These are phyloP conservation scores for Kuraishia cidri DNA, from an alignment of 805 yeast species.

Conservation along the genomic window DNA sequence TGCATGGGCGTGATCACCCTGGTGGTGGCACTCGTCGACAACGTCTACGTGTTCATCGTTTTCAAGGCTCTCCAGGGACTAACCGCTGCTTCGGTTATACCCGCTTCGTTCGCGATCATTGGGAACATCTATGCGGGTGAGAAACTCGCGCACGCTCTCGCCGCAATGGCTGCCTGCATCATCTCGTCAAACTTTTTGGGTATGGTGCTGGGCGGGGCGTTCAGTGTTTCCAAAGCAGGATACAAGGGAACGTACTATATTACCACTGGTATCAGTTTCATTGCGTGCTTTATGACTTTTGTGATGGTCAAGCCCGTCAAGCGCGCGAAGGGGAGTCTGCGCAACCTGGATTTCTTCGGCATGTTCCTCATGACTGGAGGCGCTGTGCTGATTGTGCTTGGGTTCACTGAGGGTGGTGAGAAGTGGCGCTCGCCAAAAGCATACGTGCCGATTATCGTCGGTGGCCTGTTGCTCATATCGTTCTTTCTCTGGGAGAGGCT, in stretches of 20 bases:
- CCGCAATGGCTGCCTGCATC: conserved; percentile 15
- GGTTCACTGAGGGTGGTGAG: conserved; percentile 35
- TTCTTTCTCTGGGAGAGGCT: conserved; percentile 22
- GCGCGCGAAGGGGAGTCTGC: conserved; percentile 10
- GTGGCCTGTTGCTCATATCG: conserved; percentile 18
- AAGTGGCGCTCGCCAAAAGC: conserved; percentile 30
- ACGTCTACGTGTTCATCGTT: conserved; percentile 25
- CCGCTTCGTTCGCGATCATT: conserved; percentile 23
- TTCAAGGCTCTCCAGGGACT: conserved; percentile 37
- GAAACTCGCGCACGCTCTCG: conserved; percentile 16
- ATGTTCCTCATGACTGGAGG: conserved; percentile 23
- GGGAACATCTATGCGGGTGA: conserved; percentile 18
- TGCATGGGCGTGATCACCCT: conserved; percentile 15
- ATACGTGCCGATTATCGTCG: conserved; percentile 30
- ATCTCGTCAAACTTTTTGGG: conserved; percentile 29
- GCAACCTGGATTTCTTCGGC: conserved; percentile 21
- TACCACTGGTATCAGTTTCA: conserved; percentile 20
- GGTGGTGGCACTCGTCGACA: conserved; percentile 25
- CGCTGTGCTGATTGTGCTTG: conserved; percentile 26
- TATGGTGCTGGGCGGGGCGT: conserved; percentile 34
- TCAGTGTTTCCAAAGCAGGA: conserved; percentile 23
- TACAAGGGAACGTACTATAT: conserved; percentile 29
- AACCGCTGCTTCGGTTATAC: conserved; percentile 30
- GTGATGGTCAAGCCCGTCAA: conserved; percentile 20
- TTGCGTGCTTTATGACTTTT: conserved; percentile 12